Base-by-base conservation (phyloP, 2,329 filamentous ascomycete species). In the Claviceps pazoutovae region DNA sequence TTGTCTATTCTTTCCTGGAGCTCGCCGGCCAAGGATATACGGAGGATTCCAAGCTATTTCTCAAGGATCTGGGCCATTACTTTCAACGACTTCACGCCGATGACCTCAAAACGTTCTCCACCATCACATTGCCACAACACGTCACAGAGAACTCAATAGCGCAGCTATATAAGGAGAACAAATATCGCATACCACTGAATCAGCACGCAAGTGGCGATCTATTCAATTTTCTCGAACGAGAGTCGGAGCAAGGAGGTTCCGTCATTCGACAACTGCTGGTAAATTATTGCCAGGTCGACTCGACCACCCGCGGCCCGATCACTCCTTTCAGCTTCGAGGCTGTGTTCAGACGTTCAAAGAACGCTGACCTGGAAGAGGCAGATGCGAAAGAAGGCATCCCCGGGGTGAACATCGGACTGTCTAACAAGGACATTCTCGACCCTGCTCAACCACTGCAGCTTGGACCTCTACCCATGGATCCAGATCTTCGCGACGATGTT, bases 141-240 rank as follows among this genome's bases (percentile, higher is more conserved):
- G 73, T 93, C 8, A 73, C 80, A 41, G 83, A 88, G 53, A 94
- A 93, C 62, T 66, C 78, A 1, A 78, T 84, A n/a, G 84, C 86
- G 6, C 87, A 85, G 64, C 72, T 93, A 3, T 98, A 96, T 66
- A 79, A 80, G 42, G 79, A 82, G 52, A 91, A 90, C 72, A 93
- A 88, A 65, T 98, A 97, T 64, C 81, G 88, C 13, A 76, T 98
- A 38, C 88, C 88, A 0, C 72, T 98, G n/a, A 96, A 90, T 60
- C 83, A 84, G 53, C 84, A 90, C 59, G 83, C 89, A 0, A 89
- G 86, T 53, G 83, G 82, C 53, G 86, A 86, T 54, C 76, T 97
- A 8, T 84, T 95, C 61, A 86, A 89, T 59, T 95, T 91, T 59
- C 73, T 98, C 0, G 90, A 97, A 65, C 82, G 83, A n/a, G 90